phyloP scores from a whole-genome alignment of 2,329 filamentous ascomycete genomes.

The Curvularia hawaiiensis region DNA sequence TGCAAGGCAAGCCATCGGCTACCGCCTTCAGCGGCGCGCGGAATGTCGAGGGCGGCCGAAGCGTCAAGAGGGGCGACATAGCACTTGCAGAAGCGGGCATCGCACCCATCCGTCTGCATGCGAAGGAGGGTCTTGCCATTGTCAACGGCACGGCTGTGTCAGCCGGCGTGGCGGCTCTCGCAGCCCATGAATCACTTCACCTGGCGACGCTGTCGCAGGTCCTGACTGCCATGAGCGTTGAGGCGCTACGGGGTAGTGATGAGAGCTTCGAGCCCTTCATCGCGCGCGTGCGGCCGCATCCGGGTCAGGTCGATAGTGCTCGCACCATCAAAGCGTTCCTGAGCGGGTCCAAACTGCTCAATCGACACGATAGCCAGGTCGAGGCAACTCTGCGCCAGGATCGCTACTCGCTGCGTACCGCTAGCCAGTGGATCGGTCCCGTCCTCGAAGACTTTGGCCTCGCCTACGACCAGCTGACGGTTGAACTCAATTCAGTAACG shows the following conservation, averaged over 20 bases:
- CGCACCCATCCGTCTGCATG: neutral
- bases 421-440: neutral
- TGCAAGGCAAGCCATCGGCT: neutral
- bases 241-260: neutral
- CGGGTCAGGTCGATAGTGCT: neutral
- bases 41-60: neutral
- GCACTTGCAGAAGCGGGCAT: neutral
- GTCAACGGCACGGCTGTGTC: neutral
- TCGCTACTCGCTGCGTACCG: neutral
- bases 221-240: neutral
- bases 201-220: neutral
- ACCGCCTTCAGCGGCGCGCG: neutral
- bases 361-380: neutral
- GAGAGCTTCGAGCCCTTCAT: neutral
- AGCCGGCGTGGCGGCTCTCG: neutral
- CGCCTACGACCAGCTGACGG: neutral
- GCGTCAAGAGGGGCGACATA: neutral
- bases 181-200: neutral
- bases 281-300: neutral
- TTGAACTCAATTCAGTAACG: neutral
- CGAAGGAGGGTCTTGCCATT: neutral
- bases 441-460: neutral
- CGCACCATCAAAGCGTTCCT: neutral
- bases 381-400: neutral
- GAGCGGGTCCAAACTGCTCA: neutral